Conservation (phyloP, 768 basidiomycete genomes). For the Mycena polygramma region DNA sequence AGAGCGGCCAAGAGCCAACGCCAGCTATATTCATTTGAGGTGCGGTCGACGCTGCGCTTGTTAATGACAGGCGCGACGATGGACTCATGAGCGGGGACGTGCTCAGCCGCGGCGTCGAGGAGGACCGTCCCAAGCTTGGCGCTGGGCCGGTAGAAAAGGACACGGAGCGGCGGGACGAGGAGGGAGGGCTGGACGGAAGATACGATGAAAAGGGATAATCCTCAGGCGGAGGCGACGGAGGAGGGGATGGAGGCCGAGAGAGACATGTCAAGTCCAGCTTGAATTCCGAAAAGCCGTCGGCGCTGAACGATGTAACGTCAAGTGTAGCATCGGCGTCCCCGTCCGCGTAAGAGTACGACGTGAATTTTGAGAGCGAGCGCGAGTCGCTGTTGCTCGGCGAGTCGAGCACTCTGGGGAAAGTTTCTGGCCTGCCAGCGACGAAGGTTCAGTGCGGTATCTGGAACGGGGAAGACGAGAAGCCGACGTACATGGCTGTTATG, state of each 20-base stretch:
- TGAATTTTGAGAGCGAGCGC: slow-evolving; percentile 34
- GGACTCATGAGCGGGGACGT: slow-evolving; percentile 33
- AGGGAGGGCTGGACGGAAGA: slow-evolving; percentile 41
- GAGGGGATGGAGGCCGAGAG: slow-evolving; percentile 57
- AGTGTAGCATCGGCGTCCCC: slow-evolving; percentile 30
- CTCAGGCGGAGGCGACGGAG: slow-evolving; percentile 43
- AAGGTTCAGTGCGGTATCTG: slow-evolving; percentile 12
- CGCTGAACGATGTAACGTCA: slow-evolving; percentile 34
- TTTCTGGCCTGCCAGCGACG: slow-evolving; percentile 21
- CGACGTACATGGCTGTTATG: slow-evolving; percentile 24
- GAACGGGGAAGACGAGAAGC: not conserved
- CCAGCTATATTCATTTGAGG: slow-evolving; percentile 26
- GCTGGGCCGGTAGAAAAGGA: slow-evolving; percentile 53
- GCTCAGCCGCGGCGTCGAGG: slow-evolving; percentile 45
- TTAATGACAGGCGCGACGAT: slow-evolving; percentile 24
- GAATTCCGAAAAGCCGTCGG: slow-evolving; percentile 60
- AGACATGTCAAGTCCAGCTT: slow-evolving; percentile 61
- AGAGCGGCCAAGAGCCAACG: slow-evolving; percentile 59
- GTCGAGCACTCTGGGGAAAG: slow-evolving; percentile 22
- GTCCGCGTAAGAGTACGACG: slow-evolving; percentile 26
- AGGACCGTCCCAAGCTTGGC: slow-evolving; percentile 32
- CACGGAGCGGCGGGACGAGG: slow-evolving; percentile 51
- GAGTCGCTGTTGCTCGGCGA: slow-evolving; percentile 33
- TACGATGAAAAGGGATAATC: slow-evolving; percentile 29
- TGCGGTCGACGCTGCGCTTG: slow-evolving; percentile 39